Evolutionary conservation across 1,284 basidiomycete genomes (phyloP).

Genomic region (Ustilago hordei): DNA sequence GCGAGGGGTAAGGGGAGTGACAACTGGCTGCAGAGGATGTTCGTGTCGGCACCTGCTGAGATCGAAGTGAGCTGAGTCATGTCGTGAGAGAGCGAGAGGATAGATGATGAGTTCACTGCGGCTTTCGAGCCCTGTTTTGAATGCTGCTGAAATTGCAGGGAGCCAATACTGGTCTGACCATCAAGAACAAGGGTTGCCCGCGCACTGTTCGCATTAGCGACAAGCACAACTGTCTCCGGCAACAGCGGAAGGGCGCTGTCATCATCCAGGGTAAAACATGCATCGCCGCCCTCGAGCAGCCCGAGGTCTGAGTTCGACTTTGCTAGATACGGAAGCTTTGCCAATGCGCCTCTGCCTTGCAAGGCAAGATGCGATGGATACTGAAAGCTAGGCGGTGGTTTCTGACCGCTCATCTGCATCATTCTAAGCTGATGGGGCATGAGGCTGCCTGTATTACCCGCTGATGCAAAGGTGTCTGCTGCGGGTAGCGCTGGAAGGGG

Average conservation of each 20-base stretch:
- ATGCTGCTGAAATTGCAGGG: constrained; percentile 1
- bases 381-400: constrained; percentile 31
- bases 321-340: constrained; percentile 18
- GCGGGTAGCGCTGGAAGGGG: constrained; percentile 31
- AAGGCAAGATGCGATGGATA: constrained; percentile 29
- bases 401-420: constrained; percentile 54
- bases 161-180: constrained; percentile 32
- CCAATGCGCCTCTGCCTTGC: constrained; percentile 32
- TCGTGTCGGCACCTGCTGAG: not conserved
- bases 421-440: constrained; percentile 53
- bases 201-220: constrained; percentile 3
- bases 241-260: constrained; percentile 22
- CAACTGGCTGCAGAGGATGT: constrained; percentile 7
- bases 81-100: constrained; percentile 22
- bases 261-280: constrained; percentile 10
- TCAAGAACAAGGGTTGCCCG: constrained; percentile 27
- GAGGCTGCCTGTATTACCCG: constrained; percentile 22
- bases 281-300: constrained; percentile 30
- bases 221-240: constrained; percentile 33
- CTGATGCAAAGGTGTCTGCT: constrained; percentile 36
- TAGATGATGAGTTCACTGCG: not conserved
- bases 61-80: constrained; percentile 10
- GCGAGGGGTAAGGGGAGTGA: constrained; percentile 15
- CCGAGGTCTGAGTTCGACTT: constrained; percentile 23
- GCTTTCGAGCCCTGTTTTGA: not conserved